phyloP scores from a whole-genome alignment of 352 stramenopile species.

The Phytophthora sp. region DNA sequence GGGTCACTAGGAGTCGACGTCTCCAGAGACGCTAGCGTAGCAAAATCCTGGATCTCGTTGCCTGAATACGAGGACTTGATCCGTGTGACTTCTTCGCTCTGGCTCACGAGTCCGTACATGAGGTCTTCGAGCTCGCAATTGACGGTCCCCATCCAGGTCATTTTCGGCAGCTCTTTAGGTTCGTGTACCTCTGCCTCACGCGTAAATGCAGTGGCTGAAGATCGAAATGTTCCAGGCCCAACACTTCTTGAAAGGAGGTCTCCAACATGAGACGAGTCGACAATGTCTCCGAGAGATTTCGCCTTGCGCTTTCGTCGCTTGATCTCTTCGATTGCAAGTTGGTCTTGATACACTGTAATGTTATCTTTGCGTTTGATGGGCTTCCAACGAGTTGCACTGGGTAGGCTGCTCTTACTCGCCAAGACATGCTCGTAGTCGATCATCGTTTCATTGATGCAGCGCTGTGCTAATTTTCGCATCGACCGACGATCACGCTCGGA shows the following conservation, averaged over 20 bases:
- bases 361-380: conserved; percentile 35
- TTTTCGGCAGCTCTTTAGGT: conserved; percentile 17
- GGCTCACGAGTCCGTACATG: conserved; percentile 42
- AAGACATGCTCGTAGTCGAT: conserved; percentile 40
- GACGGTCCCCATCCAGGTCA: conserved; percentile 37
- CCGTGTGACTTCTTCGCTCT: conserved; percentile 32
- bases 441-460: conserved; percentile 28
- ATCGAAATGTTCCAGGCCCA: neutral
- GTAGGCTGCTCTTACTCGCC: conserved; percentile 23
- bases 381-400: conserved; percentile 35
- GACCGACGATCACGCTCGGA: conserved; percentile 31
- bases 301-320: conserved; percentile 30
- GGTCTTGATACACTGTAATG: conserved; percentile 34
- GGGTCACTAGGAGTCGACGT: conserved; percentile 23
- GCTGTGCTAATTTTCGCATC: conserved; percentile 26
- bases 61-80: conserved; percentile 40
- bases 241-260: conserved; percentile 21
- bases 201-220: conserved; percentile 1
- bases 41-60: conserved; percentile 31
- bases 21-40: conserved; percentile 27
- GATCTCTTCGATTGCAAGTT: conserved; percentile 29
- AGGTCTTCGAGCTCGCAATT: conserved; percentile 39
- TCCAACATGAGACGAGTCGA: conserved; percentile 20
- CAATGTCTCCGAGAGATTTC: conserved; percentile 28
- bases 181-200: conserved; percentile 1